Percentiles rank a stretch among this genome's conserved stretches.
These are phyloP conservation scores for Fomitopsis serialis DNA, from an alignment of 768 basidiomycete species.

Conservation along the genomic window DNA sequence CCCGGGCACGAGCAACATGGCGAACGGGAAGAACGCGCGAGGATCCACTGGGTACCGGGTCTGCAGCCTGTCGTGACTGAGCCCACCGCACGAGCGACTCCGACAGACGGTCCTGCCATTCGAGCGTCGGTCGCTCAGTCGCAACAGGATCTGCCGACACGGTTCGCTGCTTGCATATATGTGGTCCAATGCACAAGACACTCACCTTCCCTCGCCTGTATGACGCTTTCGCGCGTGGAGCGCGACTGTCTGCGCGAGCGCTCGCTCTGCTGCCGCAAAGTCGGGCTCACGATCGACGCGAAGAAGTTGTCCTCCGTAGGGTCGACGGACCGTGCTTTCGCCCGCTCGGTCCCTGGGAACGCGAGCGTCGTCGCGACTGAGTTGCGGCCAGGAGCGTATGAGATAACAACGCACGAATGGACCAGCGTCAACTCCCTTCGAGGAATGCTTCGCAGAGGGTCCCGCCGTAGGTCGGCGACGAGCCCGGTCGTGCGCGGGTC, in stretches of 20 bases:
- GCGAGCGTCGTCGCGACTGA: not conserved
- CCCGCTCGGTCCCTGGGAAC: conserved; percentile 57
- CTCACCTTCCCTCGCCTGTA: conserved; percentile 37
- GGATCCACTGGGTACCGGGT: not conserved
- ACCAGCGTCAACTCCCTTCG: conserved; percentile 70
- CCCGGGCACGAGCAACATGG: not conserved
- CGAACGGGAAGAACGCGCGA: not conserved
- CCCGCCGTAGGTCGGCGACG: conserved; percentile 59
- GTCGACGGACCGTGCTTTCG: conserved; percentile 41
- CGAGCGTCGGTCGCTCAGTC: conserved; percentile 43
- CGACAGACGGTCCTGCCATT: conserved; percentile 76
- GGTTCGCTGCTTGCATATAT: not conserved
- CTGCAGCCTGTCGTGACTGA: not conserved
- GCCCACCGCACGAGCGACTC: conserved; percentile 38
- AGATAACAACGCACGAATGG: conserved; percentile 55
- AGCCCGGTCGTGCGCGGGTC: conserved; percentile 60
- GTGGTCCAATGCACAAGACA: not conserved
- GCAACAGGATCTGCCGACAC: conserved; percentile 6
- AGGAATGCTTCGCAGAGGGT: conserved; percentile 75
- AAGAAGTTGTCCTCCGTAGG: conserved; percentile 77
- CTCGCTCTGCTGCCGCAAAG: conserved; percentile 48
- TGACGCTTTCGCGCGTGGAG: conserved; percentile 72
- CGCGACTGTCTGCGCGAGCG: conserved; percentile 62
- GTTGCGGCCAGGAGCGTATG: not conserved
- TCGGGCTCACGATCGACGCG: conserved; percentile 59